Evolutionary conservation across 2,329 filamentous ascomycete species (phyloP), one percentile per base, ranked within the genome.

Genomic region (Trichoderma guizhouense): DNA sequence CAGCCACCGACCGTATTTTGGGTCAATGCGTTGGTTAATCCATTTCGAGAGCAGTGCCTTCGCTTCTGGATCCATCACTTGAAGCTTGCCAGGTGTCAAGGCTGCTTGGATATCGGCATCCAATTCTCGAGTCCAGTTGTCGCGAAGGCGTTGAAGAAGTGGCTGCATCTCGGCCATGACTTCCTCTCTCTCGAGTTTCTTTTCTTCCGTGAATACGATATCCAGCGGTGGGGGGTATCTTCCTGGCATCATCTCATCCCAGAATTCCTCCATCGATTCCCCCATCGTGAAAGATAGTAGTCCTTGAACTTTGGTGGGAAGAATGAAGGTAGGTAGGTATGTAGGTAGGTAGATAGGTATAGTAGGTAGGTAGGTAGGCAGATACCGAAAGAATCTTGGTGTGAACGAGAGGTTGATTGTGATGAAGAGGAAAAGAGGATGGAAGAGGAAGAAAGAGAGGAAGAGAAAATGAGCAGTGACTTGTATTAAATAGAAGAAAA

Each of bases 171-270:
- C 57, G 18, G 6, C 30, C 57, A 60, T 60, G 30, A 60, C 30
- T 0, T 21, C 30, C 18, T 60, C 12, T 34, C 57, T 30, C 11
- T 32, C n/a, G 3, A 60, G 11, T 11, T 11, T 32, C 18, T 32
- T 32, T 12, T 6, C 3, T 0, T 3, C 4, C 3, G 43, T 51
- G 14, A 39, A 7, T 0, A 18, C 0, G 14, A 2, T 5, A 7
- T 51, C n/a, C 3, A 6, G 7, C 1, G 32, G 32, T 21, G n/a
- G 9, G 9, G n/a, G 11, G 1, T 21, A 21, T 47, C 43, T 4
- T 47, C 15, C 36, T 39, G 28, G n/a, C n/a, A n/a, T n/a, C n/a
- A n/a, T n/a, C n/a, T n/a, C n/a, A n/a, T n/a, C n/a, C n/a, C n/a
- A n/a, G n/a, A n/a, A n/a, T n/a, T n/a, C n/a, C n/a, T n/a, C n/a